A percentile compares a stretch with the other conserved stretches of the same genome.
Evolutionary conservation across 2,329 filamentous ascomycete species (phyloP).

Genomic region (Ophiostoma populinum): DNA sequence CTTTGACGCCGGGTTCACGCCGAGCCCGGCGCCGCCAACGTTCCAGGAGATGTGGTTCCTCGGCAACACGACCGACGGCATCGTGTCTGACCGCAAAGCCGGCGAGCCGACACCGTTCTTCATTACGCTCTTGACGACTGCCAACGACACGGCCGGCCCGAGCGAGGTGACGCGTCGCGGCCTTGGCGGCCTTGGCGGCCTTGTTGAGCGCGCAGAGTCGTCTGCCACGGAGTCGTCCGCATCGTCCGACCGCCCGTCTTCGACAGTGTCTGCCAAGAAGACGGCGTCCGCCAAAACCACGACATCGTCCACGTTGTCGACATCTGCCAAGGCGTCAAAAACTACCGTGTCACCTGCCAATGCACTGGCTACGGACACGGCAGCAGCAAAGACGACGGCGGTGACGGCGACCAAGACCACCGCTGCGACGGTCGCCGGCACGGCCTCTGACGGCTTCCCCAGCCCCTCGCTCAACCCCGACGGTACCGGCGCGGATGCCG

Average conservation of each 20-base stretch:
- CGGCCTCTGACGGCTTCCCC: conserved; percentile 34
- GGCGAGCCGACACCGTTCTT: conserved; percentile 84
- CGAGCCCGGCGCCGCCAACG: conserved; percentile 40
- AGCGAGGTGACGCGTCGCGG: conserved; percentile 15
- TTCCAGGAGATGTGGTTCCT: conserved; percentile 62
- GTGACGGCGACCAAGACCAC: conserved; percentile 8
- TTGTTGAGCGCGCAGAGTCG: conserved; percentile 10
- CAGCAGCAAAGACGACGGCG: not conserved
- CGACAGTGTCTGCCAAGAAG: not conserved
- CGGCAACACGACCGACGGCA: conserved; percentile 69
- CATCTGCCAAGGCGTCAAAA: no score
- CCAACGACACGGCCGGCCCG: conserved; percentile 18
- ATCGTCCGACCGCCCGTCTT: not conserved
- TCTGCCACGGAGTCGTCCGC: not conserved
- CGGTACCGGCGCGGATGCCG: conserved; percentile 54
- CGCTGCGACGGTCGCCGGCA: not conserved
- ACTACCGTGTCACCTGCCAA: no score
- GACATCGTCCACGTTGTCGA: not conserved
- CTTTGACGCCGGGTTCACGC: conserved; percentile 21
- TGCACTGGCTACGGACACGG: no score
- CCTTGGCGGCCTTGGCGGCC: no score
- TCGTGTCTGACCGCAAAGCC: conserved; percentile 47
- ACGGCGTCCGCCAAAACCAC: not conserved
- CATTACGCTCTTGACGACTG: conserved; percentile 48
- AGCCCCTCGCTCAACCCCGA: conserved; percentile 44